Base-by-base conservation (phyloP, 805 yeast species). In the Cephaloascus fragrans region DNA sequence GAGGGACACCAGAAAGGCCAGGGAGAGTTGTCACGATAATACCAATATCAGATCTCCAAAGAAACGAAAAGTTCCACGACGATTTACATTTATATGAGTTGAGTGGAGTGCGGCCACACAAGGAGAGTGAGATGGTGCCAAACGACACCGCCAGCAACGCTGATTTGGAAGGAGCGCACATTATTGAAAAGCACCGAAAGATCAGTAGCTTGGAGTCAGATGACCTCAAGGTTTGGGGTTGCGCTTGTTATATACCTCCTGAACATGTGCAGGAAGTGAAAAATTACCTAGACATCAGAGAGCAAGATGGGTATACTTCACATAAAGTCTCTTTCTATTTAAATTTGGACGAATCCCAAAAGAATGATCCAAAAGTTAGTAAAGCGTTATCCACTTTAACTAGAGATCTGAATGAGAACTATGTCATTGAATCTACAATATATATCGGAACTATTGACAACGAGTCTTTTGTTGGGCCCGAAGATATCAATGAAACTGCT, bases 21-120 rank as follows among this genome's bases (percentile, higher is more conserved):
- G 97, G 97, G 1, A 60, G 97, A 26, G 97, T 89, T 1, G 96
- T 75, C 8, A 89, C 97, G 0, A 62, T 89, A 35, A 66, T 89
- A 1, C 73, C 88, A 8, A 62, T 73, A 35, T 69, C 71, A 5
- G 77, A 76, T 41, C 66, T 83, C 15, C 53, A 71, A 19, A 39
- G 48, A 2, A 64, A 75, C 43, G 41, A 47, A 0, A 47, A 39
- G 2, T 71, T 77, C 40, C 62, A 65, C 28, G 44, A 59, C 2
- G 78, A 77, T 47, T 55, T 75, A 8, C 53, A 52, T 23, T 44
- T 46, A 37, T 62, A 61, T 40, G 68, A 62, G 39, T 41, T 61
- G 39, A 45, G 39, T 6, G 35, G 32, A 2, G 28, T 35, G 4
- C 37, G 34, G 23, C 19, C 31, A 12, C 42, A 36, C 15, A 38